Conservation (phyloP, 768 basidiomycete species). For the Coprinopsis sp. region DNA sequence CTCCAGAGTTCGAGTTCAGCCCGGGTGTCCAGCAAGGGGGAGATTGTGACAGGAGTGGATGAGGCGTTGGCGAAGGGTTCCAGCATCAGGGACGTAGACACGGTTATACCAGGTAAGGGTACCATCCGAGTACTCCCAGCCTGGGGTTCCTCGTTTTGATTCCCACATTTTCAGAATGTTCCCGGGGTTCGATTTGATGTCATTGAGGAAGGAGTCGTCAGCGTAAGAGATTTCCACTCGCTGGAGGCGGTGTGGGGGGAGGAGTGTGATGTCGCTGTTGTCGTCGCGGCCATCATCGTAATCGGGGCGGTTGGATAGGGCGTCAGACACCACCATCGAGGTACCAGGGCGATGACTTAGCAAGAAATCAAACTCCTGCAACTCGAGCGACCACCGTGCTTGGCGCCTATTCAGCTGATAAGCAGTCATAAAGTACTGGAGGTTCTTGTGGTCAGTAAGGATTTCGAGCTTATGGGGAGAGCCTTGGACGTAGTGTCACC, state of each 20-base stretch:
- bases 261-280: conserved; percentile 13
- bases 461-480: neutral
- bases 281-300: conserved; percentile 14
- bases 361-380: conserved; percentile 29
- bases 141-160: neutral
- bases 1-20: too few species aligned
- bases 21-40: too few species aligned
- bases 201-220: neutral
- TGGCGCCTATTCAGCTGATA: conserved; percentile 20
- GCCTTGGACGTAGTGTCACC: conserved; percentile 1
- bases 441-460: conserved; percentile 14
- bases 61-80: conserved; percentile 7
- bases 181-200: too few species aligned
- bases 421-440: conserved; percentile 29
- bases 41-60: too few species aligned
- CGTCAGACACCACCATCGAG: conserved; percentile 17
- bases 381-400: conserved; percentile 16
- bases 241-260: conserved; percentile 10
- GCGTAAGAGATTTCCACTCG: neutral
- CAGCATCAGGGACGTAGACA: conserved; percentile 11
- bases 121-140: conserved; percentile 8
- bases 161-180: neutral
- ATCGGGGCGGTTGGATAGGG: conserved; percentile 21
- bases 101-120: conserved; percentile 10
- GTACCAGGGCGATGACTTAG: conserved; percentile 23